Conservation (phyloP, 2,329 filamentous ascomycete genomes). For the Fusarium tricinctum region DNA sequence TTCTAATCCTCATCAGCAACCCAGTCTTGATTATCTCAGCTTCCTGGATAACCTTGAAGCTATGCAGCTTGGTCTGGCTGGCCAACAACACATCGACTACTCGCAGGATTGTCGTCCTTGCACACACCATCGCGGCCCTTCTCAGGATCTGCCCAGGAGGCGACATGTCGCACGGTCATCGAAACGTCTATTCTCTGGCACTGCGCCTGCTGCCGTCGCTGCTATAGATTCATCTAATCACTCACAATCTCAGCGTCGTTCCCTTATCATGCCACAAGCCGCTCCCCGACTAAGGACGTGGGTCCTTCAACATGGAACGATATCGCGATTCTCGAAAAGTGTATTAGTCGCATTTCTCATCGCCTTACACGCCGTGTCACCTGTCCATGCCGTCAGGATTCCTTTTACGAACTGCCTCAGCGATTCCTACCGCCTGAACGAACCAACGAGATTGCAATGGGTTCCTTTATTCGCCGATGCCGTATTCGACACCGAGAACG, state of each 20-base stretch:
- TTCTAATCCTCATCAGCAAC: slow-evolving; percentile 18
- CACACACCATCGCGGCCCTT: slow-evolving; percentile 32
- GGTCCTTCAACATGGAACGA: slow-evolving; percentile 33
- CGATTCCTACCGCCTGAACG: slow-evolving; percentile 68
- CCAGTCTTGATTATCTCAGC: slow-evolving; percentile 23
- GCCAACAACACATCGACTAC: slow-evolving; percentile 42
- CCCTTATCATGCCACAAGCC: slow-evolving; percentile 37
- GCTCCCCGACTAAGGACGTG: slow-evolving; percentile 28
- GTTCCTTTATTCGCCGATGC: slow-evolving; percentile 81
- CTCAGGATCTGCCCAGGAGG: slow-evolving; percentile 30
- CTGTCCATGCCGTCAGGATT: slow-evolving; percentile 75
- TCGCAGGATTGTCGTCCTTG: slow-evolving; percentile 33
- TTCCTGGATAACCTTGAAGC: slow-evolving; percentile 31
- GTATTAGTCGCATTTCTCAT: slow-evolving; percentile 57
- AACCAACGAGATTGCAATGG: slow-evolving; percentile 80
- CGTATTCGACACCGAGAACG: slow-evolving; percentile 73
- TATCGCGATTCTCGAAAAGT: slow-evolving; percentile 39
- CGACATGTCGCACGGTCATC: slow-evolving; percentile 45
- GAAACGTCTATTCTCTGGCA: slow-evolving; percentile 36
- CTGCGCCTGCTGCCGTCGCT: slow-evolving; percentile 39
- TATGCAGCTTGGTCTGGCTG: slow-evolving; percentile 47
- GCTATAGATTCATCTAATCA: slow-evolving; percentile 24
- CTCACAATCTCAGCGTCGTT: slow-evolving; percentile 24
- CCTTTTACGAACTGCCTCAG: slow-evolving; percentile 88
- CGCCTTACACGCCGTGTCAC: slow-evolving; percentile 56